Conservation (phyloP, 371 early-diverging fungal genomes). For the Syncephalastrum sp. region DNA sequence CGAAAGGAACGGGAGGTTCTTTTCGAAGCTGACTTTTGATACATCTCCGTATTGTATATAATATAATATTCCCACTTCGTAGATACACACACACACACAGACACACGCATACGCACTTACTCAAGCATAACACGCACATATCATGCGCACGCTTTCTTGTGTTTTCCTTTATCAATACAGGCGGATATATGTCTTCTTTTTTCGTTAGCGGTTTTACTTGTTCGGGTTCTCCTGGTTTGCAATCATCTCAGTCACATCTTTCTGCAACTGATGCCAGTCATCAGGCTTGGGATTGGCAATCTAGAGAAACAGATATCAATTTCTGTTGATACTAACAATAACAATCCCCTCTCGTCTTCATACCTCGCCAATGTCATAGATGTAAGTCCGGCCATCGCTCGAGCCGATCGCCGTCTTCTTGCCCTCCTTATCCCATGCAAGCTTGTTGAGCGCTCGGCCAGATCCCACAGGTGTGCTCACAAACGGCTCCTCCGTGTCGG, state of each 20-base stretch:
- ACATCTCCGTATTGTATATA: no score
- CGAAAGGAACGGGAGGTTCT: conserved; percentile 41
- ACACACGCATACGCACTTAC: no score
- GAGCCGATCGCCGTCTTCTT: conserved; percentile 81
- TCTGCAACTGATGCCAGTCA: conserved; percentile 70
- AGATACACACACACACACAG: no score
- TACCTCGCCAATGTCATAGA: conserved; percentile 92
- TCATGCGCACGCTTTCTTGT: no score
- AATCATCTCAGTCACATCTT: conserved; percentile 66
- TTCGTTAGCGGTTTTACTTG: conserved; percentile 6
- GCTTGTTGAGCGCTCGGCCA: conserved; percentile 86
- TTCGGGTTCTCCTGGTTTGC: conserved; percentile 50
- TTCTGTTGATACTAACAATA: background rate
- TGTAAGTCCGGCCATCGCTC: conserved; percentile 82
- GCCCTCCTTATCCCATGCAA: conserved; percentile 92
- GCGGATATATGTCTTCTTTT: no score
- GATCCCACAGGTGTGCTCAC: conserved; percentile 66
- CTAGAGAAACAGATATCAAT: conserved; percentile 21
- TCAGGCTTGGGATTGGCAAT: conserved; percentile 62
- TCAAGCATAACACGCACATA: no score
- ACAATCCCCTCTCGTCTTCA: background rate
- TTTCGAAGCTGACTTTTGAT: conserved; percentile 42
- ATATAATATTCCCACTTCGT: no score
- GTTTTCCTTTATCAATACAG: no score
- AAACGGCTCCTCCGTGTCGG: conserved; percentile 81